These are phyloP conservation scores for Eucalyptus viminalis DNA, from an alignment of 345 rosid species.

Conservation along the genomic window DNA sequence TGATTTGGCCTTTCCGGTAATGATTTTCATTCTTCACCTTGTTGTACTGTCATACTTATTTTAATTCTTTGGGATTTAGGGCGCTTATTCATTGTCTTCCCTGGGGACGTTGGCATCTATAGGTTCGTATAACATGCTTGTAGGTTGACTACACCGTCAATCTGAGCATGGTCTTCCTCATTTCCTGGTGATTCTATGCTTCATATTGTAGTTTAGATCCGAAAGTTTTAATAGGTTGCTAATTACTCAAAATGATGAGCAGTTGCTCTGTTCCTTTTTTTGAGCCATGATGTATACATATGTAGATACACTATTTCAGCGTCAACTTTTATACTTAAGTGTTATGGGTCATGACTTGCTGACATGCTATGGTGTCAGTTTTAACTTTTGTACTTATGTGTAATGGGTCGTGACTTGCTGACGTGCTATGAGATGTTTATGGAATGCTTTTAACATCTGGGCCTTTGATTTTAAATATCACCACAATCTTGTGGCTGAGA, in stretches of 20 bases:
- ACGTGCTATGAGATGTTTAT: background rate
- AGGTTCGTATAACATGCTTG: background rate
- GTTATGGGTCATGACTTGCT: background rate
- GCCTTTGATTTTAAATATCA: background rate
- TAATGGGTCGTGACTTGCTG: background rate
- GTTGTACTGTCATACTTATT: background rate
- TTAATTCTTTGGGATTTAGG: background rate
- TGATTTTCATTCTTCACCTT: background rate
- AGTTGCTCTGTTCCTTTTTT: background rate
- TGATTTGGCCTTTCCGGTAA: constrained; percentile 85
- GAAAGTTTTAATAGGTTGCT: background rate
- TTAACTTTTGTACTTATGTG: background rate
- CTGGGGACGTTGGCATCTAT: background rate
- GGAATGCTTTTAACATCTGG: background rate
- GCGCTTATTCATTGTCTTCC: background rate
- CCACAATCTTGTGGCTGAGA: background rate
- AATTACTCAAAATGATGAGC: background rate
- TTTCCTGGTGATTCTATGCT: background rate
- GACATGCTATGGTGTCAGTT: background rate
- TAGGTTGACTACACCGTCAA: background rate
- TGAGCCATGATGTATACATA: background rate
- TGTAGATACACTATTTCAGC: background rate
- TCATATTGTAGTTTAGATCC: background rate
- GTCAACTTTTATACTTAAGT: background rate
- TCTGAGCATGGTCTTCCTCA: background rate